These are phyloP conservation scores for Rhodotorula sp. DNA, from an alignment of 1,284 basidiomycete species.

Conservation along the genomic window DNA sequence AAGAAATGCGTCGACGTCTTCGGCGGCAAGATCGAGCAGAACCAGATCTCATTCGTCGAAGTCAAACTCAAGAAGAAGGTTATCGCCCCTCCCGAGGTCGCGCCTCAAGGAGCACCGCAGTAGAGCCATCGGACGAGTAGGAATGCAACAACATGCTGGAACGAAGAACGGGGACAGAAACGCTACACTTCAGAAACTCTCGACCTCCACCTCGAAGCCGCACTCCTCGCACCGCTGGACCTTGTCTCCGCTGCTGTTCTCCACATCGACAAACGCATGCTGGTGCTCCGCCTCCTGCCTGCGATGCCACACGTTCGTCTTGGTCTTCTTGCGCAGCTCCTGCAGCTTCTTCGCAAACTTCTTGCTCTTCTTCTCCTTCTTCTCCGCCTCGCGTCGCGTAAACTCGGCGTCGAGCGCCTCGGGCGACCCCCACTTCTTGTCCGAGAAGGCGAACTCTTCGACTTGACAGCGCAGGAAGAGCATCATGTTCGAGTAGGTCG, in stretches of 20 bases:
- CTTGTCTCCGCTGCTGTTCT: constrained; percentile 56
- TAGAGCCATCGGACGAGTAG: neutral
- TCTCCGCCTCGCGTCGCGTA: constrained; percentile 71
- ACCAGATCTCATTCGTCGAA: constrained; percentile 45
- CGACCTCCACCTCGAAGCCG: constrained; percentile 81
- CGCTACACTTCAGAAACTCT: constrained; percentile 60
- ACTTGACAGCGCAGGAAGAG: constrained; percentile 91
- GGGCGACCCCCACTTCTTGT: constrained; percentile 89
- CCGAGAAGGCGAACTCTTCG: constrained; percentile 84
- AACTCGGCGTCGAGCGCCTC: constrained; percentile 89
- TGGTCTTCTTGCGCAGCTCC: constrained; percentile 77
- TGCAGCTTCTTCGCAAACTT: constrained; percentile 84
- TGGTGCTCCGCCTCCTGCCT: constrained; percentile 81
- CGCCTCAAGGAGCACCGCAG: neutral
- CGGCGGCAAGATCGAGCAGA: constrained; percentile 37
- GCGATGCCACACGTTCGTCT: constrained; percentile 84
- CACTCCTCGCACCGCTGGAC: constrained; percentile 75
- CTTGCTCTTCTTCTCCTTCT: constrained; percentile 85
- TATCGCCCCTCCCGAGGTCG: neutral
- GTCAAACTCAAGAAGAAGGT: constrained; percentile 50
- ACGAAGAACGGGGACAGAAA: neutral
- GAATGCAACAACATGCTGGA: neutral
- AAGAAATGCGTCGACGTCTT: constrained; percentile 42
- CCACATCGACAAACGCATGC: constrained; percentile 68
- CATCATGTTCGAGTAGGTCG: constrained; percentile 99